phyloP scores from a whole-genome alignment of 2,329 filamentous ascomycete species.

The Hypoxylon sp. region DNA sequence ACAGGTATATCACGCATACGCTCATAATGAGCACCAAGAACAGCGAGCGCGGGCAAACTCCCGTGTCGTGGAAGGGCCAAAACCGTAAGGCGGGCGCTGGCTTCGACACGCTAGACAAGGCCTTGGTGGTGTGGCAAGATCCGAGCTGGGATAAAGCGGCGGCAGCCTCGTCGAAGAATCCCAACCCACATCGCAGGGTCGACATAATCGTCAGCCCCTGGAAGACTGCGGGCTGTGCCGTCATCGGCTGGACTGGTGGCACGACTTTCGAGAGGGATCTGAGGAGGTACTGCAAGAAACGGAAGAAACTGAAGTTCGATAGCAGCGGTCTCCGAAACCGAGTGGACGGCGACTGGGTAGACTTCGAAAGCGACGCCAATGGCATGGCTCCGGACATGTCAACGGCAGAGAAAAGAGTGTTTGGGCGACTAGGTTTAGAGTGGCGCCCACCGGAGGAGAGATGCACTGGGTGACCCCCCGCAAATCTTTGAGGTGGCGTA shows the following conservation, averaged over 20 bases:
- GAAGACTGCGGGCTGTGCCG: constrained; percentile 86
- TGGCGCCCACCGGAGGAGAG: constrained; percentile 73
- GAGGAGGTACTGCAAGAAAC: constrained; percentile 77
- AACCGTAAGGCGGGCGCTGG: constrained; percentile 59
- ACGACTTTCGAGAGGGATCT: constrained; percentile 92
- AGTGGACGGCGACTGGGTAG: constrained; percentile 71
- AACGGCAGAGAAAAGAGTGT: constrained; percentile 81
- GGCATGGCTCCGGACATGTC: constrained; percentile 66
- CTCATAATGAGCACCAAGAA: constrained; percentile 74
- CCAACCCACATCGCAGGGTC: constrained; percentile 81
- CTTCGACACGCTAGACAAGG: constrained; percentile 91
- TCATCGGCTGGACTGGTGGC: constrained; percentile 87
- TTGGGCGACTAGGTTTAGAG: constrained; percentile 75
- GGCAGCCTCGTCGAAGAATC: constrained; percentile 62
- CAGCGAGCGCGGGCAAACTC: constrained; percentile 73
- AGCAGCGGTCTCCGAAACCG: constrained; percentile 82
- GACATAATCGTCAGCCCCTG: constrained; percentile 93
- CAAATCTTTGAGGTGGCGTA: no score
- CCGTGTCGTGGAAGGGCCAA: constrained; percentile 61
- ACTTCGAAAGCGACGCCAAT: constrained; percentile 63
- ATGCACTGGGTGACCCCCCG: constrained; percentile 59
- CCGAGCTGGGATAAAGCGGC: constrained; percentile 56
- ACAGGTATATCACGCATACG: constrained; percentile 80
- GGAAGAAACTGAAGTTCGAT: constrained; percentile 83
- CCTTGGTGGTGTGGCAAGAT: constrained; percentile 90